A percentile compares a stretch with the other conserved stretches of the same genome.
Conservation (phyloP, 2,329 filamentous ascomycete genomes). For the Fusarium luffae region DNA sequence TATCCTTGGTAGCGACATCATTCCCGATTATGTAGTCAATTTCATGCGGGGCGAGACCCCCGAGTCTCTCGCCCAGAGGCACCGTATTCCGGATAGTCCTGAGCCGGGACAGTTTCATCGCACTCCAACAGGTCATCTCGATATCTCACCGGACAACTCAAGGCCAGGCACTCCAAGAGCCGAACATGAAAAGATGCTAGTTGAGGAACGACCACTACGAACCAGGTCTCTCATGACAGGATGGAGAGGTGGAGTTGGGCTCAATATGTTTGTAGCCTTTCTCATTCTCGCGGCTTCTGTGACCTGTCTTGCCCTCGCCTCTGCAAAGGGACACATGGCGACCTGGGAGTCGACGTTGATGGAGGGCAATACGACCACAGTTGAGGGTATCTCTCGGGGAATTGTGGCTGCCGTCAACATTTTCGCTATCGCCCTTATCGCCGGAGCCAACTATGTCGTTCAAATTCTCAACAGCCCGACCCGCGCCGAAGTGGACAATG, state of each 20-base stretch:
- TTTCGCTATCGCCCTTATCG: conserved; percentile 56
- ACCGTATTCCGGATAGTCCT: conserved; percentile 46
- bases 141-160: conserved; percentile 33
- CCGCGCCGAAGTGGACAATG: conserved; percentile 58
- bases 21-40: conserved; percentile 67
- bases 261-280: conserved; percentile 56
- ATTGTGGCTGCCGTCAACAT: conserved; percentile 59
- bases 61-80: conserved; percentile 61
- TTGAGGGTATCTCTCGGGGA: conserved; percentile 53
- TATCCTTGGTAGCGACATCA: conserved; percentile 56
- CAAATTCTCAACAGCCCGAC: conserved; percentile 67
- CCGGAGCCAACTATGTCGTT: conserved; percentile 63
- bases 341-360: conserved; percentile 53
- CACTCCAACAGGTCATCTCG: conserved; percentile 28
- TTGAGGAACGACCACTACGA: conserved; percentile 40
- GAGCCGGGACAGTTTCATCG: conserved; percentile 41
- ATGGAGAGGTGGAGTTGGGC: conserved; percentile 61
- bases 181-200: conserved; percentile 44
- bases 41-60: conserved; percentile 67
- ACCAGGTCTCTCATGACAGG: conserved; percentile 50
- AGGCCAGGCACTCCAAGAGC: conserved; percentile 39
- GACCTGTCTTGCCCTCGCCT: conserved; percentile 53
- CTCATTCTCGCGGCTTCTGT: conserved; percentile 53
- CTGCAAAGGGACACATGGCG: conserved; percentile 49
- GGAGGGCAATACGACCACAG: conserved; percentile 52